Evolutionary conservation across 1,139 yeast genomes (phyloP), one percentile per base, ranked within the genome.

Genomic region (Saccharomyces hybrid): DNA sequence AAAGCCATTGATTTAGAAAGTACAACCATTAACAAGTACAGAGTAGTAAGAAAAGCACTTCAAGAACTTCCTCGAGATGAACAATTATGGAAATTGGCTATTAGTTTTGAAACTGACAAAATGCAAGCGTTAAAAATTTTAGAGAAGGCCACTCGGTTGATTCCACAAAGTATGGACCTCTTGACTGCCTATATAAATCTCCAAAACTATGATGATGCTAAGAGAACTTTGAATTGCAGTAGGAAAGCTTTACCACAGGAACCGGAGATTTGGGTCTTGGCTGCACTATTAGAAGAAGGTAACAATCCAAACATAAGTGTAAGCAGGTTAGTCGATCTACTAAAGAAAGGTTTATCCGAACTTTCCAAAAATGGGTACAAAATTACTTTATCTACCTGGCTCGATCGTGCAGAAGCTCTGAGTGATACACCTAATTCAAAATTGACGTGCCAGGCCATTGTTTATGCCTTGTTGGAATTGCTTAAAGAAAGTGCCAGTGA

Each of bases 211-310:
- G 32, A 77, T 73, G 59, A 69, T 69, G 84, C 90, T 0, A 80
- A 80, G 59, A 65, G 70, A 16, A 71, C 81, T 0, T 71, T 89
- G 41, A 82, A 83, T 59, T 71, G 67, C 41, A 95, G 96, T 0
- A 73, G 88, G 57, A 81, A 80, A 57, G 69, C 70, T 0, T 67
- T 86, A 23, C 76, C 79, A 4, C 72, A 76, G 4, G 78, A 82
- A n/a, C 71, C 76, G 49, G 75, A 77, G 27, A 76, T 89, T 1
- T 88, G 96, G 95, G 71, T 88, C 1, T 76, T 84, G 0, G 91
- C 90, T 1, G 78, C 83, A 1, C 79, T 83, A 57, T 67, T 89
- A n/a, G 96, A 89, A 68, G 96, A 88, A 64, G 74, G 78, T 52
- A 66, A 68, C 0, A 70, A 76, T 2, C 73, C 69, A 5, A 71